These are phyloP conservation scores for Fusarium torulosum DNA, from an alignment of 2,329 filamentous ascomycete genomes.

Conservation along the genomic window DNA sequence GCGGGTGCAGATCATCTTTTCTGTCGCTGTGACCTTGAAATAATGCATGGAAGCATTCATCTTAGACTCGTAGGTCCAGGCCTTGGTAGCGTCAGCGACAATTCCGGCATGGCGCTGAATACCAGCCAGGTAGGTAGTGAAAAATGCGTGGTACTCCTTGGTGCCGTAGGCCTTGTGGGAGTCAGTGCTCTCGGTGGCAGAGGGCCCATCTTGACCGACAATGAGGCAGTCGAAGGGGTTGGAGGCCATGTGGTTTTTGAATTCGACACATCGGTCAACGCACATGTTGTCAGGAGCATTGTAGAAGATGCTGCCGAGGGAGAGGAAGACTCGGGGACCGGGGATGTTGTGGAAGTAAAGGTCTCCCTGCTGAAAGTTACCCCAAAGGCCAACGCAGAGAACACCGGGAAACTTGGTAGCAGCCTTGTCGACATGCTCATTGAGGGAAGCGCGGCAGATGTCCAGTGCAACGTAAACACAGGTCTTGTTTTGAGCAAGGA, in stretches of 20 bases:
- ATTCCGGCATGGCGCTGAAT: slow-evolving; percentile 31
- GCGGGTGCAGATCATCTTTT: slow-evolving; percentile 28
- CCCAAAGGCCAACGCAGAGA: slow-evolving; percentile 36
- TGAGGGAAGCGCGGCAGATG: slow-evolving; percentile 17
- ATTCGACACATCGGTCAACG: slow-evolving; percentile 22
- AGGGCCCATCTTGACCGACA: slow-evolving; percentile 37
- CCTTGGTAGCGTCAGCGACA: background rate
- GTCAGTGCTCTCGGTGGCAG: background rate
- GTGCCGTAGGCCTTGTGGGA: slow-evolving; percentile 30
- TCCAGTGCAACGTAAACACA: slow-evolving; percentile 40
- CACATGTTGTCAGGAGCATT: slow-evolving; percentile 37
- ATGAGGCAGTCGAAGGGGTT: slow-evolving; percentile 32
- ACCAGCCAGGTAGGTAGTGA: slow-evolving; percentile 14
- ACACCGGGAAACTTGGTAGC: slow-evolving; percentile 28
- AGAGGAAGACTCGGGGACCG: slow-evolving; percentile 27
- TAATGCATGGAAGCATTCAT: slow-evolving; percentile 31
- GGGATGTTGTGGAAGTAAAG: slow-evolving; percentile 20
- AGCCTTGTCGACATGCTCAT: slow-evolving; percentile 20
- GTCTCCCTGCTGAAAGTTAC: slow-evolving; percentile 40
- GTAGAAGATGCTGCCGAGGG: slow-evolving; percentile 36
- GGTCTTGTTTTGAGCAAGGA: slow-evolving; percentile 26
- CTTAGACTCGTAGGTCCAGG: slow-evolving; percentile 25
- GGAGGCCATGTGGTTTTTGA: slow-evolving; percentile 4
- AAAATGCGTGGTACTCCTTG: slow-evolving; percentile 29
- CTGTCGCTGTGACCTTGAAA: slow-evolving; percentile 28